Base-by-base conservation (phyloP, 257 asterid species). In the Solanum stenotomum region DNA sequence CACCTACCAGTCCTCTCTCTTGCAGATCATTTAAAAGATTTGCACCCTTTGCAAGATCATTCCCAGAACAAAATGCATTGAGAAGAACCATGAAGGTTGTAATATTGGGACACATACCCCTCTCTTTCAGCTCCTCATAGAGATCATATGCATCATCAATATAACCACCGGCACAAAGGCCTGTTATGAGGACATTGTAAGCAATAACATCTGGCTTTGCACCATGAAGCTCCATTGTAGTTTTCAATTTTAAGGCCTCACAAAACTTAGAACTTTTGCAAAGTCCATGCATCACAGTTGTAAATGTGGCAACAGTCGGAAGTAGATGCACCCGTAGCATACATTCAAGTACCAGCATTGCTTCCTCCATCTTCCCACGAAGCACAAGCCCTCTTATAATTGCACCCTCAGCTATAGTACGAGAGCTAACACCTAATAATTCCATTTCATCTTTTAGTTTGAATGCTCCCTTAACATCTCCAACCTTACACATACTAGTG, bases 91-190 rank as follows among this genome's bases (percentile, higher is more conserved):
- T 74, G 87, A 92, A 96, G 3, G 98, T 97, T n/a, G 96, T 96
- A 61, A 84, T 37, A 88, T 94, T 93, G 10, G 99, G 98, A 70
- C 90, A 89, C 68, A 95, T 37, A 35, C 87, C 90, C 91, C 95
- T 91, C 87, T 37, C 84, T 91, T 94, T 96, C 98, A 97, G 94
- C 93, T 97, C 99, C 91, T 94, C 92, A 10, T 96, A 97, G 52
- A 97, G 90, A 56, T 87, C 86, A 83, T 92, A 94, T 23, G 95
- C 98, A 42, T 85, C 90, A 46, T 46, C 92, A 42, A 87, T 78
- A 70, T 91, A 94, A 52, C 94, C 91, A 33, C 52, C 79, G 15
- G 75, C 92, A 91, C 93, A 96, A 29, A 94, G 92, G 79, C 95
- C 93, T 14, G 95, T 91, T 70, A 95, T 91, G 46, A 97, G 96